These are phyloP conservation scores for Tricladium varicosporioides DNA, from an alignment of 2,329 filamentous ascomycete species.

Conservation along the genomic window DNA sequence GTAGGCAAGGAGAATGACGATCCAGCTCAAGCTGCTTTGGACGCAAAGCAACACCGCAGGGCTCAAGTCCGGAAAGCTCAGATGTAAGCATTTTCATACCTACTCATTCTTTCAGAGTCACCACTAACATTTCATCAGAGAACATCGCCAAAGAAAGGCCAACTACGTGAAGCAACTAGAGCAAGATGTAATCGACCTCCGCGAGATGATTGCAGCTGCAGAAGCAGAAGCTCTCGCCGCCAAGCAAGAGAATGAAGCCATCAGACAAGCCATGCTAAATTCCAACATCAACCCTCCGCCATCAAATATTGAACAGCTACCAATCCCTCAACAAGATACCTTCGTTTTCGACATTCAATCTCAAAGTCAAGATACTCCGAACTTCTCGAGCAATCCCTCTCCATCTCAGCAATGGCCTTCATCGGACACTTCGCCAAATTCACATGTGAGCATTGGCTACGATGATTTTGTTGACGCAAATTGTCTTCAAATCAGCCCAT, in stretches of 20 bases:
- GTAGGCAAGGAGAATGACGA: constrained; percentile 11
- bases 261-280: constrained; percentile 16
- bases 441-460: constrained; percentile 20
- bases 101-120: neutral
- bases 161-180: constrained; percentile 31
- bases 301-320: neutral
- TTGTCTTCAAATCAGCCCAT: constrained; percentile 21
- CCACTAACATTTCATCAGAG: constrained; percentile 15
- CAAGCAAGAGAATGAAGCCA: constrained; percentile 25
- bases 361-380: neutral
- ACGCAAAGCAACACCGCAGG: constrained; percentile 28
- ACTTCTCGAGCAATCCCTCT: neutral
- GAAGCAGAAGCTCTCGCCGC: constrained; percentile 19
- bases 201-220: constrained; percentile 25
- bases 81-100: constrained; percentile 15
- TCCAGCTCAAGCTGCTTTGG: constrained; percentile 9
- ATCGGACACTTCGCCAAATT: neutral
- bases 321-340: neutral
- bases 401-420: neutral
- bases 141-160: constrained; percentile 32
- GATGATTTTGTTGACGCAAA: constrained; percentile 18
- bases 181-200: constrained; percentile 28
- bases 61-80: constrained; percentile 33
- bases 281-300: constrained; percentile 11
- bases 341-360: neutral